phyloP scores from a whole-genome alignment of 106 monocot genomes.

The Amphibolis antarctica region DNA sequence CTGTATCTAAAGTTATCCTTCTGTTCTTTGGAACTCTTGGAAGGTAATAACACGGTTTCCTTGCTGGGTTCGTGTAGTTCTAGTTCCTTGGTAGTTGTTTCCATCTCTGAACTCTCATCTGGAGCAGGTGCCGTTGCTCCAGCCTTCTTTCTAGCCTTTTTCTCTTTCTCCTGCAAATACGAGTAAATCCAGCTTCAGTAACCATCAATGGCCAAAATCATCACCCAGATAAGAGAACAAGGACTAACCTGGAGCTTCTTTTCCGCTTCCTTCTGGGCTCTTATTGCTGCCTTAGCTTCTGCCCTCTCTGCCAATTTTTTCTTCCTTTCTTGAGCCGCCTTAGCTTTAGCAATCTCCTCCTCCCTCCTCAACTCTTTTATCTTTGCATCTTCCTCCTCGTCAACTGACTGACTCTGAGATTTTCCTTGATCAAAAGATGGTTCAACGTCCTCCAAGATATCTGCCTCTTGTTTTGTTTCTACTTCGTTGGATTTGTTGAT shows the following conservation, averaged over 20 bases:
- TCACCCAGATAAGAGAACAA: background rate
- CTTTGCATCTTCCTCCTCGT: conserved; percentile 36
- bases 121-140: conserved; percentile 12
- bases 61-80: conserved; percentile 29
- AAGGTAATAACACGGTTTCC: conserved; percentile 8
- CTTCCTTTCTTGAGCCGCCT: conserved; percentile 71
- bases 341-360: conserved; percentile 86
- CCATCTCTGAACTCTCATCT: conserved; percentile 26
- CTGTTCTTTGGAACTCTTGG: conserved; percentile 23
- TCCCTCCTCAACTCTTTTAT: conserved; percentile 75
- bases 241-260: conserved; percentile 31
- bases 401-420: conserved; percentile 12
- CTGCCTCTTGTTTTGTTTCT: conserved; percentile 13
- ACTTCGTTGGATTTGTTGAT: conserved; percentile 3
- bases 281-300: conserved; percentile 50
- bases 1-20: conserved; percentile 31
- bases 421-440: conserved; percentile 10
- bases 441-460: conserved; percentile 7
- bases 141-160: conserved; percentile 79
- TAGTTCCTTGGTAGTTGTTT: conserved; percentile 27
- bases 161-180: conserved; percentile 48
- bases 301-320: conserved; percentile 82
- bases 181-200: background rate
- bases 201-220: background rate
- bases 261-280: conserved; percentile 32